Conservation (phyloP, 495 filamentous ascomycete species). For the Penicillium verhagenii region DNA sequence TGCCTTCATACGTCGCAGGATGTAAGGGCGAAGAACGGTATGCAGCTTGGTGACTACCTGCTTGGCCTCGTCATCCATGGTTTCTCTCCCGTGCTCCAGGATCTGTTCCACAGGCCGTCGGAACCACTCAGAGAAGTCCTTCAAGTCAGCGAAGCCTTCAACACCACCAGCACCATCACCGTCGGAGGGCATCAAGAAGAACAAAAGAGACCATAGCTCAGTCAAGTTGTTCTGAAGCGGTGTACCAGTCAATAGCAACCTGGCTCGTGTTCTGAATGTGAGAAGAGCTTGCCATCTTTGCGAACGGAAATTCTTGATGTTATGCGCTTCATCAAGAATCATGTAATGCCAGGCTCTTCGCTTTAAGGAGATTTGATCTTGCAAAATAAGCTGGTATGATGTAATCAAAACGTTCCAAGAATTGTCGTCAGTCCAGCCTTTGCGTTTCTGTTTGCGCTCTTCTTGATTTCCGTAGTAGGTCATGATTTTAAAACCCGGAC, state of each 20-base stretch:
- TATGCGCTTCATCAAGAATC: conserved; percentile 97
- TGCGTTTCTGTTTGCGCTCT: conserved; percentile 84
- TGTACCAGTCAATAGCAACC: conserved; percentile 90
- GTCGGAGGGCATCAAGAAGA: conserved; percentile 91
- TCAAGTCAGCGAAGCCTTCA: conserved; percentile 83
- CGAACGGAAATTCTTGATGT: conserved; percentile 99
- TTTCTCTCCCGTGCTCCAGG: conserved; percentile 86
- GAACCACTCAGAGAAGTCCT: conserved; percentile 93
- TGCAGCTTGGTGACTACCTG: conserved; percentile 88
- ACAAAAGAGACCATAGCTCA: conserved; percentile 94
- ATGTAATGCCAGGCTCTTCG: conserved; percentile 96
- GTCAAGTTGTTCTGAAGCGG: conserved; percentile 96
- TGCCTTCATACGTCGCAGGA: conserved; percentile 88
- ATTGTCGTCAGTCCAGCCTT: conserved; percentile 86
- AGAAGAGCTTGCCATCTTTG: conserved; percentile 94
- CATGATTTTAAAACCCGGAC: conserved; percentile 96
- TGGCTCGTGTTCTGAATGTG: conserved; percentile 81
- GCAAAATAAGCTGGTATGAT: conserved; percentile 91
- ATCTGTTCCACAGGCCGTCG: conserved; percentile 91
- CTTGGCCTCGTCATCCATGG: conserved; percentile 89
- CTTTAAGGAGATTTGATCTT: conserved; percentile 92
- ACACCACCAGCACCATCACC: conserved; percentile 68
- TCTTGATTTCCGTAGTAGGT: conserved; percentile 95
- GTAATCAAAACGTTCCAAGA: conserved; percentile 97
- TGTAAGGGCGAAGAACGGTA: conserved; percentile 86